Evolutionary conservation across 768 basidiomycete genomes (phyloP).

Genomic region (Kwoniella bestiolae): DNA sequence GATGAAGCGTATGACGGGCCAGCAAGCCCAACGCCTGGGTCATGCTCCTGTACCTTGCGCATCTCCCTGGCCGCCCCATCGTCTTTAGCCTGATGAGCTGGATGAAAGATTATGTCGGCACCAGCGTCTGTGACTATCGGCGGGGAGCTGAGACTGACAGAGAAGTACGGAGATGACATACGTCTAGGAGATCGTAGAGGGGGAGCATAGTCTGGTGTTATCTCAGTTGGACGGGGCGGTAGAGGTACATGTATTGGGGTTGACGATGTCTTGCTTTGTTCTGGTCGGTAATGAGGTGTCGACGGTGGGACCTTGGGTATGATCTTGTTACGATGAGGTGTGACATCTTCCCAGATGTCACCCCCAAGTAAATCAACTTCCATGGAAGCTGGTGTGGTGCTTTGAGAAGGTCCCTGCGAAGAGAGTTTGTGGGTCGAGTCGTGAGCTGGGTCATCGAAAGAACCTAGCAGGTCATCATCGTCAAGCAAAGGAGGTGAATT

Average conservation of each 20-base stretch:
- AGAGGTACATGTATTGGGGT: slow-evolving; percentile 26
- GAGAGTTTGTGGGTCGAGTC: background rate
- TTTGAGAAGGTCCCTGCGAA: background rate
- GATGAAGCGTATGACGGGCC: background rate
- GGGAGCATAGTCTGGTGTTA: slow-evolving; percentile 37
- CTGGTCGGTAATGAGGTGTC: background rate
- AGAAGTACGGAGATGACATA: slow-evolving; percentile 29
- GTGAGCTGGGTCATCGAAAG: slow-evolving; percentile 11
- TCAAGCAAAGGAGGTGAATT: slow-evolving; percentile 15
- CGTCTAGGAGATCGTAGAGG: slow-evolving; percentile 36
- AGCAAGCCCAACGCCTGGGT: background rate
- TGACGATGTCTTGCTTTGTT: background rate
- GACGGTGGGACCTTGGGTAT: background rate
- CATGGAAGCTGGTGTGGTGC: background rate
- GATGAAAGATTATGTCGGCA: slow-evolving; percentile 39
- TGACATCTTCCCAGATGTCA: slow-evolving; percentile 25
- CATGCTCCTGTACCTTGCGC: slow-evolving; percentile 9
- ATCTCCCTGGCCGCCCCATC: slow-evolving; percentile 17
- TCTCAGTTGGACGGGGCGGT: slow-evolving; percentile 46
- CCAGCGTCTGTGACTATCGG: slow-evolving; percentile 34
- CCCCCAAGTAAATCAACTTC: slow-evolving; percentile 28
- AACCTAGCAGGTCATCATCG: slow-evolving; percentile 40
- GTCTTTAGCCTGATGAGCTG: slow-evolving; percentile 4
- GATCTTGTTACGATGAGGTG: background rate
- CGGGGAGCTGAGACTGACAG: slow-evolving; percentile 37